A percentile compares a stretch with the other conserved stretches of the same genome.
phyloP scores from a whole-genome alignment of 768 basidiomycete species.

The Mycena maculata region DNA sequence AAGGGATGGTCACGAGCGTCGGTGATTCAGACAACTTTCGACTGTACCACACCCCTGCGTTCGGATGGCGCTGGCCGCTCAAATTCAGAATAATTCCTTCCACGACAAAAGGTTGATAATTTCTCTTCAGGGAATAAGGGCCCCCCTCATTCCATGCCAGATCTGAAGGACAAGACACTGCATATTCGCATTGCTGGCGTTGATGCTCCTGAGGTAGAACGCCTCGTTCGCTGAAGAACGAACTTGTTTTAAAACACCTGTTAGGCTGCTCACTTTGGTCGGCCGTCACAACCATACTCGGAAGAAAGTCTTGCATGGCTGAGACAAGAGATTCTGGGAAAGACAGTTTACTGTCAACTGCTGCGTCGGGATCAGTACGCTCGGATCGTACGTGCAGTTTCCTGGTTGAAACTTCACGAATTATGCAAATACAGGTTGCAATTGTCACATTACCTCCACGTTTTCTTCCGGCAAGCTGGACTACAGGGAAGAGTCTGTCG shows the following conservation, averaged over 20 bases:
- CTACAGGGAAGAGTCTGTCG: slow-evolving; percentile 61
- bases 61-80: slow-evolving; percentile 81
- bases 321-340: slow-evolving; percentile 64
- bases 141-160: slow-evolving; percentile 50
- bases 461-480: slow-evolving; percentile 63
- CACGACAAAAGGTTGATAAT: slow-evolving; percentile 61
- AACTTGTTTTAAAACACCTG: neutral
- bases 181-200: slow-evolving; percentile 91
- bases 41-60: slow-evolving; percentile 85
- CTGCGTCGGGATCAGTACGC: slow-evolving; percentile 85
- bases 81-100: slow-evolving; percentile 75
- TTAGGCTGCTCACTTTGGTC: slow-evolving; percentile 89
- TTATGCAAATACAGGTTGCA: slow-evolving; percentile 65
- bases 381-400: slow-evolving; percentile 71
- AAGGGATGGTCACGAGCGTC: slow-evolving; percentile 87
- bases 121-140: neutral
- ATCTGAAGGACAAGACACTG: slow-evolving; percentile 82
- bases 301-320: slow-evolving; percentile 84
- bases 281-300: slow-evolving; percentile 78
- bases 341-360: slow-evolving; percentile 76
- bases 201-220: slow-evolving; percentile 87
- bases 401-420: neutral
- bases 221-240: neutral
- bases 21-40: slow-evolving; percentile 92
- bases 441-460: slow-evolving; percentile 66